A percentile compares a stretch with the other conserved stretches of the same genome.
Conservation (phyloP, 1,284 basidiomycete species). For the Salmacisia buchloeana region DNA sequence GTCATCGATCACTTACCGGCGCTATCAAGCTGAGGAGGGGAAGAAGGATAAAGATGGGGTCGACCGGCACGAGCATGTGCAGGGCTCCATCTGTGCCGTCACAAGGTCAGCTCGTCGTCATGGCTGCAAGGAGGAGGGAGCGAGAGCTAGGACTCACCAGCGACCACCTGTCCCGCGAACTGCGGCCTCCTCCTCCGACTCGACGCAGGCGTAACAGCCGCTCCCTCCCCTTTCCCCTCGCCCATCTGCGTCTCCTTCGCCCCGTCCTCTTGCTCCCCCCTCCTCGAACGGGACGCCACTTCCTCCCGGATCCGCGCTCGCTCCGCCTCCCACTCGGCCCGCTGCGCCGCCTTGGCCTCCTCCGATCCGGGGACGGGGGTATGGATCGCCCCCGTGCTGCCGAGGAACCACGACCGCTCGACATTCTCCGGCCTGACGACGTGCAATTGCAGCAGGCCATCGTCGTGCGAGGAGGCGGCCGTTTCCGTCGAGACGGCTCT, state of each 20-base stretch:
- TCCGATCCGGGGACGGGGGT: constrained; percentile 2
- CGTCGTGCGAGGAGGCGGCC: background rate
- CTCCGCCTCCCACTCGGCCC: background rate
- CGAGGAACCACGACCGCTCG: constrained; percentile 1
- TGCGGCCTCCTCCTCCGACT: background rate
- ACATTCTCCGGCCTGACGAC: background rate
- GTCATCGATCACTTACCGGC: background rate
- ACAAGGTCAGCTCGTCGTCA: background rate
- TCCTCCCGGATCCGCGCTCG: background rate
- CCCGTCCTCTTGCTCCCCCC: background rate
- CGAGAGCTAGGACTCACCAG: background rate
- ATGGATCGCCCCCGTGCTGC: constrained; percentile 5
- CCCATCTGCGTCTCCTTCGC: background rate
- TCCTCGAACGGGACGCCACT: background rate
- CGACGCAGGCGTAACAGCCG: background rate
- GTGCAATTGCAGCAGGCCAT: constrained; percentile 5
- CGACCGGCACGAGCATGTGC: background rate
- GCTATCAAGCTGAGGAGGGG: background rate
- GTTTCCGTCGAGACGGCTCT: background rate
- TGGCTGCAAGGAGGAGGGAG: background rate
- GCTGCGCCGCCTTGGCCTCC: background rate
- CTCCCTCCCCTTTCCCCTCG: background rate
- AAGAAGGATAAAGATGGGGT: constrained; percentile 7
- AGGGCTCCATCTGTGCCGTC: background rate
- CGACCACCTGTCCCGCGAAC: background rate